Conservation (phyloP, 2,329 filamentous ascomycete species). For the Monilinia laxa region DNA sequence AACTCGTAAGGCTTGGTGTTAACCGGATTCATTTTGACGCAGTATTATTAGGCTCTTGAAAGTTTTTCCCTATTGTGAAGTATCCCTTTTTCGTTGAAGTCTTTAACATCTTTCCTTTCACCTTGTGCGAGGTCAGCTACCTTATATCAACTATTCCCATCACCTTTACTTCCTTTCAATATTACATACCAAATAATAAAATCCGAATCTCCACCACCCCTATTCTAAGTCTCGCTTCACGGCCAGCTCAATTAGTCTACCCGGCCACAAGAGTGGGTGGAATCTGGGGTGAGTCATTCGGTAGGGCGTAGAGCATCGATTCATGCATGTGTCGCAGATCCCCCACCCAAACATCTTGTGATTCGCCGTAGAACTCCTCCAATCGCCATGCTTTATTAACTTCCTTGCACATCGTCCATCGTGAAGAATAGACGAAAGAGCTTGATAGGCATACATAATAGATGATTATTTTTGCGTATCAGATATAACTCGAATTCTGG, state of each 20-base stretch:
- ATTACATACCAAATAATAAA: background rate
- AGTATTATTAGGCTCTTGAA: background rate
- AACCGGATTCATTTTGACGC: slow-evolving; percentile 8
- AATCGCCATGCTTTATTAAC: background rate
- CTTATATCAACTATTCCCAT: background rate
- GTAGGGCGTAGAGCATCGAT: background rate
- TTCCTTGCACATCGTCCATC: background rate
- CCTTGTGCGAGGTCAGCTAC: background rate
- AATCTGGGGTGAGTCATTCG: background rate
- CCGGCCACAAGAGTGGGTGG: background rate
- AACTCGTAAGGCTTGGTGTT: slow-evolving; percentile 7
- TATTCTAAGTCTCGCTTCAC: slow-evolving; percentile 10
- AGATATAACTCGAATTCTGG: too few species aligned
- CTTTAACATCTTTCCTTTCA: background rate
- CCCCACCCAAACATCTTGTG: background rate
- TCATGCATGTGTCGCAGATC: background rate
- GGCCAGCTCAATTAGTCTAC: background rate
- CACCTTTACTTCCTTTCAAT: background rate
- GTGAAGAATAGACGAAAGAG: background rate
- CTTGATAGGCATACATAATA: too few species aligned
- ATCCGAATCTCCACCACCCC: background rate
- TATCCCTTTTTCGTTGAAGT: background rate
- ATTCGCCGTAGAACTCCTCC: background rate
- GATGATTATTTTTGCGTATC: too few species aligned
- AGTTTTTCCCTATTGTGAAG: background rate